Base-by-base conservation (phyloP, 805 yeast species). In the Starmerella sirachaensis region DNA sequence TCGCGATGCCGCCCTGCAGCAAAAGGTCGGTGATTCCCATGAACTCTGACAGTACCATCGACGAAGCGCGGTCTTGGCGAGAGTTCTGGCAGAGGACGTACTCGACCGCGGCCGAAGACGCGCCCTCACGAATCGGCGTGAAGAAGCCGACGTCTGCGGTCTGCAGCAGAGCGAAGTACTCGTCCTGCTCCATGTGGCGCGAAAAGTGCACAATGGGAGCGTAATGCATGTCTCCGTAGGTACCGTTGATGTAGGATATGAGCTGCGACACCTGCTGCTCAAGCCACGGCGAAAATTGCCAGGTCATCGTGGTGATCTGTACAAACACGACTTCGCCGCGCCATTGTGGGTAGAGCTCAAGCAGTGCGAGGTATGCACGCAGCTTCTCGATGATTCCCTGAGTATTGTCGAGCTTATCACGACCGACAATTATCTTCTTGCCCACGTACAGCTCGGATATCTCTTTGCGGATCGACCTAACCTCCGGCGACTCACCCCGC, bases 291-390 rank as follows among this genome's bases (percentile, higher is more conserved):
- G 77, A 68, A 35, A 63, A 64, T 51, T 71, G 72, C 37, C 67
- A 64, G 6, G 79, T 76, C 16, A 94, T 93, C 32, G 85, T 76
- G 4, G 94, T 80, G 18, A 91, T 94, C 61, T 91, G 98, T 49
- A 91, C 79, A 49, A 88, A 64, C 4, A 84, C 91, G 13, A 85
- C 94, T 43, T 78, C 74, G 29, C 76, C 80, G 40, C 80, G 68
- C 93, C 94, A 84, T 47, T 85, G 85, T 2, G 99, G 98, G 50
- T 76, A 85, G 81, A 81, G 76, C 41, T 79, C 82, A 47, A 91
- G 64, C 48, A 91, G 83, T 62, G 76, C 72, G 52, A 83, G 94
- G 59, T 78, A 86, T 0, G 96, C 96, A 58, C 84, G 79, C 26
- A 91, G 62, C 58, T 91, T 91, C 60, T 91, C 97, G 4, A 82